Conservation (phyloP, 1,139 yeast species). For the Blastobotrys raffinosifermentans region DNA sequence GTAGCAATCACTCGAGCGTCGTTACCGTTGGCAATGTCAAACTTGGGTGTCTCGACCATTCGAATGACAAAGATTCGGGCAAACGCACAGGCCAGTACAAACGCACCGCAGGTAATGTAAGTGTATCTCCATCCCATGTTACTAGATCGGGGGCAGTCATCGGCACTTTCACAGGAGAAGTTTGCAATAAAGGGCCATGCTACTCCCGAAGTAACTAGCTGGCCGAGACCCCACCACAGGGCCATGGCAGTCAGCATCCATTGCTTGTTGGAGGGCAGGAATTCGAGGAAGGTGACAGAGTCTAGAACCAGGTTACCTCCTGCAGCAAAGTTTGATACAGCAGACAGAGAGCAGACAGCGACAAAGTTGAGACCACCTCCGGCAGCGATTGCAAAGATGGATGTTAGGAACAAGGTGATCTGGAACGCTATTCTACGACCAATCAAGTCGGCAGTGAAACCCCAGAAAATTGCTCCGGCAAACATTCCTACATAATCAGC, state of each 20-base stretch:
- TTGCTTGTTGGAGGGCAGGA: conserved; percentile 47
- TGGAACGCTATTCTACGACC: conserved; percentile 56
- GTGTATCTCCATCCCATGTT: conserved; percentile 60
- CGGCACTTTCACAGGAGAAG: conserved; percentile 39
- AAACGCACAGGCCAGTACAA: conserved; percentile 46
- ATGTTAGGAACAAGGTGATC: conserved; percentile 45
- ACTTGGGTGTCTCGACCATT: conserved; percentile 54
- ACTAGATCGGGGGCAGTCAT: conserved; percentile 39
- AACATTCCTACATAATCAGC: conserved; percentile 45
- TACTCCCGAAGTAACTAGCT: conserved; percentile 46
- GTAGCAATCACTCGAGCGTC: conserved; percentile 42
- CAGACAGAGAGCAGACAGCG: conserved; percentile 46
- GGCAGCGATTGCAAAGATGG: conserved; percentile 46
- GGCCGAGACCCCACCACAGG: conserved; percentile 59
- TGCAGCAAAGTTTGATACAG: conserved; percentile 26
- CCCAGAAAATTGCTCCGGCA: conserved; percentile 52
- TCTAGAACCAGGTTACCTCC: conserved; percentile 61
- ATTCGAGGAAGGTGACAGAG: conserved; percentile 54
- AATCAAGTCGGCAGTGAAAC: conserved; percentile 52
- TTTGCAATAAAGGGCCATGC: conserved; percentile 54
- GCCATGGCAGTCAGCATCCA: conserved; percentile 53
- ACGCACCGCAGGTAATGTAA: conserved; percentile 47
- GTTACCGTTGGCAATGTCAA: conserved; percentile 44
- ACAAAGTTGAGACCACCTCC: conserved; percentile 45
- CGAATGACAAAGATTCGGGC: conserved; percentile 44